A percentile compares a stretch with the other conserved stretches of the same genome.
These are phyloP conservation scores for Curvularia hawaiiensis DNA, from an alignment of 2,329 filamentous ascomycete genomes.

Conservation along the genomic window DNA sequence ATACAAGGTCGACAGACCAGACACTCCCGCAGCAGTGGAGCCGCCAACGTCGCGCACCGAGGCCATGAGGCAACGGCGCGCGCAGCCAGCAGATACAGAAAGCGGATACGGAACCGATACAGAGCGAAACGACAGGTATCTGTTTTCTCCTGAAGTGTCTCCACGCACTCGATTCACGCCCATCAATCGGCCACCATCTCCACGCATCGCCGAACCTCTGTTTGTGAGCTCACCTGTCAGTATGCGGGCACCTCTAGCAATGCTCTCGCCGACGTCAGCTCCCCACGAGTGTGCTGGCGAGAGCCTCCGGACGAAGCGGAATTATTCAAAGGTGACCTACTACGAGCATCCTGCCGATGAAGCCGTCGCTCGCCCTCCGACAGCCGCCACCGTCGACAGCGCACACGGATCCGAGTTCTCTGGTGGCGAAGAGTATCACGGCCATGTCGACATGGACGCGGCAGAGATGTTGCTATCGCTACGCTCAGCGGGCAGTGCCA, in stretches of 20 bases:
- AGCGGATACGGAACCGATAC: conserved; percentile 52
- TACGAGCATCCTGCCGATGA: conserved; percentile 6
- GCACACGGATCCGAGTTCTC: conserved; percentile 4
- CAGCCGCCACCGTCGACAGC: conserved; percentile 10
- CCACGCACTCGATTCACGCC: conserved; percentile 48
- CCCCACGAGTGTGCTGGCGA: conserved; percentile 17
- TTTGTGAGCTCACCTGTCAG: conserved; percentile 18
- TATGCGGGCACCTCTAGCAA: conserved; percentile 5
- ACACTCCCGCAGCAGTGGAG: conserved; percentile 9
- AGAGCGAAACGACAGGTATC: conserved; percentile 44
- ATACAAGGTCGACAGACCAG: conserved; percentile 16
- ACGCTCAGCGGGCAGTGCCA: conserved; percentile 26
- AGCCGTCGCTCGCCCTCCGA: conserved; percentile 12
- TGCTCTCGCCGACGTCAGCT: conserved; percentile 22
- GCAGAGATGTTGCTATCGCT: conserved; percentile 46
- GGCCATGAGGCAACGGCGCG: conserved; percentile 13
- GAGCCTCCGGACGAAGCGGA: conserved; percentile 32
- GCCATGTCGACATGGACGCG: conserved; percentile 39
- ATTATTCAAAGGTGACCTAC: conserved; percentile 31
- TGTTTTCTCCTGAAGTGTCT: conserved; percentile 49
- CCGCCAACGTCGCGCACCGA: conserved; percentile 18
- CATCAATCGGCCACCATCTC: conserved; percentile 45
- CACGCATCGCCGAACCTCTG: conserved; percentile 16
- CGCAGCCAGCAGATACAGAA: conserved; percentile 36
- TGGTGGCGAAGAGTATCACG: conserved; percentile 13